A percentile compares a stretch with the other conserved stretches of the same genome.
Evolutionary conservation across 2,329 filamentous ascomycete genomes (phyloP).

Genomic region (Zymoseptoria tritici): DNA sequence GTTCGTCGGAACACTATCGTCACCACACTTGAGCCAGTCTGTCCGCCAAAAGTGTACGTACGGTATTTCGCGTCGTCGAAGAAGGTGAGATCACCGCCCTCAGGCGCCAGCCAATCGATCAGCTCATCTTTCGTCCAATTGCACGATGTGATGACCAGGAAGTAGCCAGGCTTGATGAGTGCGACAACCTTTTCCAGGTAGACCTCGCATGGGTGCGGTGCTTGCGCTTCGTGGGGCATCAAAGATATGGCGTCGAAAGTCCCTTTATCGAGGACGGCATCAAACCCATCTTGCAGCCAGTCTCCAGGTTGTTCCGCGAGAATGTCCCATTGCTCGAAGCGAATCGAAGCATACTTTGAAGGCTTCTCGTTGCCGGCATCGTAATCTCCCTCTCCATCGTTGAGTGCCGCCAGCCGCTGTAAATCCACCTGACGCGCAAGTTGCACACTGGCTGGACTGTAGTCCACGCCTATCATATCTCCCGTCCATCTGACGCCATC

Average conservation of each 20-base stretch:
- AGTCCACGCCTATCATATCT: conserved; percentile 78
- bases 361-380: conserved; percentile 11
- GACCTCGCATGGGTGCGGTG: conserved; percentile 51
- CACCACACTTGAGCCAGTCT: conserved; percentile 80
- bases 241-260: conserved; percentile 93
- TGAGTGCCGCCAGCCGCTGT: conserved; percentile 9
- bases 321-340: conserved; percentile 49
- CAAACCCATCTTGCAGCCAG: conserved; percentile 64
- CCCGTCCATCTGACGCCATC: conserved; percentile 51
- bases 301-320: conserved; percentile 36
- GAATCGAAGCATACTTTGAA: conserved; percentile 27
- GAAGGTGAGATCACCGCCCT: conserved; percentile 47
- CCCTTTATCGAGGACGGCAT: conserved; percentile 93
- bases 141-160: conserved; percentile 85
- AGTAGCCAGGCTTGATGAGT: conserved; percentile 62
- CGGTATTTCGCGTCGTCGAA: conserved; percentile 70
- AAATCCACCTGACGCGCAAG: conserved; percentile 58
- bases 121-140: conserved; percentile 96
- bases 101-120: conserved; percentile 63
- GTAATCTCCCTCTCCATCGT: conserved; percentile 15
- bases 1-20: conserved; percentile 65
- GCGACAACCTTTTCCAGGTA: conserved; percentile 63
- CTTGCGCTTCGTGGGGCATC: conserved; percentile 18
- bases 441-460: conserved; percentile 65
- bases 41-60: conserved; percentile 81